These are phyloP conservation scores for Cystobasidium onofrii DNA, from an alignment of 768 basidiomycete genomes.

Conservation along the genomic window DNA sequence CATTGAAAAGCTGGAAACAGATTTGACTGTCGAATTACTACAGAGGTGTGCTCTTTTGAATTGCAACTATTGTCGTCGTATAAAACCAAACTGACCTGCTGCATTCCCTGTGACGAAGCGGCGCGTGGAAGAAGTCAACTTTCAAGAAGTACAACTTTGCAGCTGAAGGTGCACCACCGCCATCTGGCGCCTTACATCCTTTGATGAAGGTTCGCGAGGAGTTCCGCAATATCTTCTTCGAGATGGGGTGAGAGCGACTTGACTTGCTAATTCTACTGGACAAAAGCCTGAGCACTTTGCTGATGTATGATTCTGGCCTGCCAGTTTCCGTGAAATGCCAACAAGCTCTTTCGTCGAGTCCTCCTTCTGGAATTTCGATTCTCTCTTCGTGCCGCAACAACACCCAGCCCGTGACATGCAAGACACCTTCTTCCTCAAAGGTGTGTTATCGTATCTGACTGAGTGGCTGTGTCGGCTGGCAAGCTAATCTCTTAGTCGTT, in stretches of 20 bases:
- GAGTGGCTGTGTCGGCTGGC: no score
- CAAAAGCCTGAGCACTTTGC: not conserved
- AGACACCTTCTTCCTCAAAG: slow-evolving; percentile 97
- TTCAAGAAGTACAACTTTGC: slow-evolving; percentile 99
- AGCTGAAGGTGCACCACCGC: slow-evolving; percentile 80
- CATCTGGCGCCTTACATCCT: slow-evolving; percentile 88
- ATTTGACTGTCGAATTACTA: slow-evolving; percentile 91
- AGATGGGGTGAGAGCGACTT: slow-evolving; percentile 77
- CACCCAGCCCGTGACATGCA: slow-evolving; percentile 96
- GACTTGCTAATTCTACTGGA: not conserved
- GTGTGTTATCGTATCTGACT: slow-evolving; percentile 46
- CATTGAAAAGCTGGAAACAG: slow-evolving; percentile 86
- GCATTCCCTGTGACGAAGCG: slow-evolving; percentile 53
- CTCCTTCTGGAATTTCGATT: slow-evolving; percentile 98
- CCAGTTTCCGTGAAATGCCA: slow-evolving; percentile 98
- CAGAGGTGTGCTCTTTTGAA: slow-evolving; percentile 58
- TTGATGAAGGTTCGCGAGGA: slow-evolving; percentile 96
- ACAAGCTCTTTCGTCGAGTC: slow-evolving; percentile 93
- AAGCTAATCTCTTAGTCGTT: slow-evolving; percentile 25
- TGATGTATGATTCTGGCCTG: no score
- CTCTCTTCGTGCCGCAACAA: slow-evolving; percentile 95
- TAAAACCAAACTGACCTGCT: not conserved
- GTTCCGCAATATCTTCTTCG: slow-evolving; percentile 92
- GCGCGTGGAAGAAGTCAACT: slow-evolving; percentile 80
- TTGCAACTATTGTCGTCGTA: not conserved